Evolutionary conservation across 2,329 filamentous ascomycete species (phyloP).

Genomic region (Didymella pinodella): DNA sequence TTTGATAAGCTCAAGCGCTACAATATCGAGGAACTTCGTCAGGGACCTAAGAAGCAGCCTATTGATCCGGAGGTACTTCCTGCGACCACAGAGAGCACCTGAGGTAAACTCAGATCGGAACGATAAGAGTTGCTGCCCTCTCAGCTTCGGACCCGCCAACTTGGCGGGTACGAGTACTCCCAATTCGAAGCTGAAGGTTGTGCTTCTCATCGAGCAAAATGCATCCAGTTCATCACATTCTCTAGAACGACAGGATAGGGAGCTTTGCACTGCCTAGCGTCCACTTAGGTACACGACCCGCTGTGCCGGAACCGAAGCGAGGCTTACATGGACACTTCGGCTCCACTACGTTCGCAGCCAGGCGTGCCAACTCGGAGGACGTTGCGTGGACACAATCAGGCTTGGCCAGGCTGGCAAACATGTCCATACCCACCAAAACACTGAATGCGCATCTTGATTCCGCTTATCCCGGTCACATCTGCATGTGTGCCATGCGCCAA

Average conservation of each 20-base stretch:
- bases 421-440: constrained; percentile 7
- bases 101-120: background rate
- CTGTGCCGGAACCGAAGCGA: constrained; percentile 35
- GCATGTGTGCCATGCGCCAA: constrained; percentile 28
- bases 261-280: constrained; percentile 28
- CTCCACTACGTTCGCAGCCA: constrained; percentile 20
- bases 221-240: background rate
- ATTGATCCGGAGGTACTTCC: constrained; percentile 3
- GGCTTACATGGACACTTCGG: constrained; percentile 21
- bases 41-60: constrained; percentile 47
- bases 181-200: background rate
- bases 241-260: constrained; percentile 7
- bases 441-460: constrained; percentile 17
- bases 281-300: constrained; percentile 30
- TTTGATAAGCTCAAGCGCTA: constrained; percentile 79
- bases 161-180: background rate
- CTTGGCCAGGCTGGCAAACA: constrained; percentile 1
- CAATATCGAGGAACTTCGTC: constrained; percentile 78
- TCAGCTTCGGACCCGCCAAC: background rate
- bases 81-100: constrained; percentile 2
- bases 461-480: constrained; percentile 29
- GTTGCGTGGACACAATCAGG: constrained; percentile 13
- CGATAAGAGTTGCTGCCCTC: background rate
- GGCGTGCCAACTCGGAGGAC: constrained; percentile 21
- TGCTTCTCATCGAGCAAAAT: background rate